Evolutionary conservation across 1,284 basidiomycete genomes (phyloP), one percentile per base, ranked within the genome.

Genomic region (Takashimella koratensis): DNA sequence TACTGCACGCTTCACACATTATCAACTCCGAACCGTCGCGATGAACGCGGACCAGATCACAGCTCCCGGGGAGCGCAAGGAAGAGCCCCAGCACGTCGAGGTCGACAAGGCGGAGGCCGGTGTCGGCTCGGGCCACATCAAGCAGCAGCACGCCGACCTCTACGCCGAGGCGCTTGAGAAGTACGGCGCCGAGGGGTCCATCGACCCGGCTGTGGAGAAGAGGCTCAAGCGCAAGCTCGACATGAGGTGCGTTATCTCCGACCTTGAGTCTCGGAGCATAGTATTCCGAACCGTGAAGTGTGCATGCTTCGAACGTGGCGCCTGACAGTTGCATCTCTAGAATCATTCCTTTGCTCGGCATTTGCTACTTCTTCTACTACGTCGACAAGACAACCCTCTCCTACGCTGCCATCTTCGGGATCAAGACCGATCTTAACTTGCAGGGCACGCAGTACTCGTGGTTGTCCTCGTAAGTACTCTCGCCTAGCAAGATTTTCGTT

Each of bases 321-420:
- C n/a, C n/a, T n/a, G n/a, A n/a, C n/a, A n/a, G n/a, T n/a, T n/a
- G n/a, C n/a, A n/a, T n/a, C n/a, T n/a, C n/a, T 16, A 36, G 30
- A n/a, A 67, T 75, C 50, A 53, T 74, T 40, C 70, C 71, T 2
- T 47, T 68, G 0, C 56, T 73, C 10, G 71, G 66, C 22, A 57
- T 75, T 23, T 71, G 68, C 49, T 73, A 73, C 55, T 66, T 70
- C 51, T 72, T 70, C 64, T 72, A 70, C 57, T 69, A 72, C 45
- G 67, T 70, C 21, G 70, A 70, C 61, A 73, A 71, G 56, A 74
- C 73, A 13, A 73, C 71, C 0, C 53, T 70, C 23, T 64, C 61
- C 16, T 76, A 76, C 49, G 72, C 74, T 27, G 72, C 70, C 25
- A 73, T 75, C 43, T 75, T 73, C 52, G 71, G 67, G 8, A 70